These are phyloP conservation scores for Talaromyces funiculosus DNA, from an alignment of 2,329 filamentous ascomycete genomes.

Conservation along the genomic window DNA sequence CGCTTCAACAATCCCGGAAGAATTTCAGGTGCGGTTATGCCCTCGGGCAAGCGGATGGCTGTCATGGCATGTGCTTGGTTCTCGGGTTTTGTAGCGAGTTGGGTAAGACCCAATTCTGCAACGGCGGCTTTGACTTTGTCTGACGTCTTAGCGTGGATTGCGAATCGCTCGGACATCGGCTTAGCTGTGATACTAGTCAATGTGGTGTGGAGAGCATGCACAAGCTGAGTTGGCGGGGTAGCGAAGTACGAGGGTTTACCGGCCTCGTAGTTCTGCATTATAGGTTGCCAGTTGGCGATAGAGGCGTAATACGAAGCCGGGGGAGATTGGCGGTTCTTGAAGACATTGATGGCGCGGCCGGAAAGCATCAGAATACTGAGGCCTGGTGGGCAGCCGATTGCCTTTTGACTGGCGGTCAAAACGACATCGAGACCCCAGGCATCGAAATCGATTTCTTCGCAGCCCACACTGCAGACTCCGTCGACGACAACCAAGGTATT, in stretches of 20 bases:
- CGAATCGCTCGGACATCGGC: conserved; percentile 77
- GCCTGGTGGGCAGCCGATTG: conserved; percentile 89
- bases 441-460: conserved; percentile 93
- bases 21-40: conserved; percentile 71
- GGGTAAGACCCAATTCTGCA: conserved; percentile 73
- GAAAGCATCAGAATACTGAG: conserved; percentile 93
- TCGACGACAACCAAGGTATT: conserved; percentile 90
- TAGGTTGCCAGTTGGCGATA: conserved; percentile 95
- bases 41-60: conserved; percentile 88
- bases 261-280: conserved; percentile 99
- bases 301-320: conserved; percentile 90
- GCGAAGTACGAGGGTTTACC: conserved; percentile 98
- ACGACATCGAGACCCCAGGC: conserved; percentile 91
- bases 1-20: conserved; percentile 79
- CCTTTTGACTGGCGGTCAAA: conserved; percentile 92
- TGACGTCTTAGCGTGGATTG: conserved; percentile 70
- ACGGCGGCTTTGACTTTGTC: conserved; percentile 83
- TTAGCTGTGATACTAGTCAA: conserved; percentile 78
- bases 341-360: conserved; percentile 73
- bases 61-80: conserved; percentile 98
- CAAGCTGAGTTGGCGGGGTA: conserved; percentile 87
- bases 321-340: conserved; percentile 73
- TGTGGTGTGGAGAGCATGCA: conserved; percentile 86
- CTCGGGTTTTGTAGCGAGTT: conserved; percentile 76
- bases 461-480: conserved; percentile 93